phyloP scores from a whole-genome alignment of 345 rosid species.

The Orychophragmus violaceus region DNA sequence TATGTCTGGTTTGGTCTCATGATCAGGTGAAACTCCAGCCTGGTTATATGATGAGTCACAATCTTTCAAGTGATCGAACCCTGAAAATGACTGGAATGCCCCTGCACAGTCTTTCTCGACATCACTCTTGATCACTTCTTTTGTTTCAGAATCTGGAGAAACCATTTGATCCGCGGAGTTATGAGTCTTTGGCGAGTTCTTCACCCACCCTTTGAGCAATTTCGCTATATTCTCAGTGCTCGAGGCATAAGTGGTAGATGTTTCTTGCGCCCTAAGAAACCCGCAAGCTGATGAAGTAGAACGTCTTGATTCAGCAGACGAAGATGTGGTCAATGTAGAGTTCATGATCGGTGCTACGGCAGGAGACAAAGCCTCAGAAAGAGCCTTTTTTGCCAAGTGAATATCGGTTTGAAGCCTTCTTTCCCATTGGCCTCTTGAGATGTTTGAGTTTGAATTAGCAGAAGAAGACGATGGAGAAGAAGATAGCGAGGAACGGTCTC shows the following conservation, averaged over 20 bases:
- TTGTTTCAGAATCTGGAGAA: conserved; percentile 22
- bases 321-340: conserved; percentile 9
- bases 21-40: conserved; percentile 44
- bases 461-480: conserved; percentile 32
- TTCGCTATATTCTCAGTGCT: conserved; percentile 67
- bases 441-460: conserved; percentile 27
- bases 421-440: conserved; percentile 78
- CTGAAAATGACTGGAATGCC: conserved; percentile 40
- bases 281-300: conserved; percentile 21
- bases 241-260: conserved; percentile 44
- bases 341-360: conserved; percentile 26
- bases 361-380: conserved; percentile 62
- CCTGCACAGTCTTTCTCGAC: conserved; percentile 25
- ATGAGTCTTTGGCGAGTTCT: conserved; percentile 33
- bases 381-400: conserved; percentile 57
- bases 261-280: conserved; percentile 17
- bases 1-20: conserved; percentile 40
- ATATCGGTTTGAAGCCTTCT: conserved; percentile 69
- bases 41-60: conserved; percentile 41
- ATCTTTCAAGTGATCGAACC: conserved; percentile 43
- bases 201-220: conserved; percentile 65
- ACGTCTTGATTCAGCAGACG: conserved; percentile 29
- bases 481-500: conserved; percentile 16
- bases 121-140: conserved; percentile 23
- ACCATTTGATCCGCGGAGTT: not conserved